Evolutionary conservation across 1,284 basidiomycete species (phyloP).

Genomic region (Trichosporon faecale): DNA sequence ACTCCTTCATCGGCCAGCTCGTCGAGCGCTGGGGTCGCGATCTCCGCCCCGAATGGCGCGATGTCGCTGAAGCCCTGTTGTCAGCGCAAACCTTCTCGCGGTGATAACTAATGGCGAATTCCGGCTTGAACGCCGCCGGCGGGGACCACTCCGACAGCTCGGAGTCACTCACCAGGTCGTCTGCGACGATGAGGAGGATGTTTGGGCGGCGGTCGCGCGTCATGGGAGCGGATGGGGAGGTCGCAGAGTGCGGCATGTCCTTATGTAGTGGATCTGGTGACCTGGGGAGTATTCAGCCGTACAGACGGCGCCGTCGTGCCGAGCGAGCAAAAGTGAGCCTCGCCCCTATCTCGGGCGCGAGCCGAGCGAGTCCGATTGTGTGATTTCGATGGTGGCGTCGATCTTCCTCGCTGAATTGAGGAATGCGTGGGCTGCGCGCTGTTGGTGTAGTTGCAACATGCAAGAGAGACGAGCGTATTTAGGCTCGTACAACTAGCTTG

Average conservation of each 20-base stretch:
- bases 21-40: constrained; percentile 32
- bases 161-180: constrained; percentile 10
- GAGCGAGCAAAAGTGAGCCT: neutral
- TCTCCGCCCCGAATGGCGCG: constrained; percentile 29
- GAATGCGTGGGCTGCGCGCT: constrained; percentile 17
- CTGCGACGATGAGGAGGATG: constrained; percentile 15
- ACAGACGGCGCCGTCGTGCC: neutral
- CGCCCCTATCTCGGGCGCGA: neutral
- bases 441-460: neutral
- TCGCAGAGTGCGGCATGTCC: neutral
- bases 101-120: neutral
- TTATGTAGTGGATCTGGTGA: neutral
- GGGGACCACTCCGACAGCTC: neutral
- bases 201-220: constrained; percentile 15
- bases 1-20: constrained; percentile 23
- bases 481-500: neutral
- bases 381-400: neutral
- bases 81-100: neutral
- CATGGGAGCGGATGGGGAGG: neutral
- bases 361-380: neutral
- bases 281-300: neutral
- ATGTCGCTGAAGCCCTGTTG: constrained; percentile 30
- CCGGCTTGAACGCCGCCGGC: neutral
- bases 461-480: neutral
- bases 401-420: constrained; percentile 16